phyloP scores from a whole-genome alignment of 495 filamentous ascomycete genomes.

The Penicillium lagena region DNA sequence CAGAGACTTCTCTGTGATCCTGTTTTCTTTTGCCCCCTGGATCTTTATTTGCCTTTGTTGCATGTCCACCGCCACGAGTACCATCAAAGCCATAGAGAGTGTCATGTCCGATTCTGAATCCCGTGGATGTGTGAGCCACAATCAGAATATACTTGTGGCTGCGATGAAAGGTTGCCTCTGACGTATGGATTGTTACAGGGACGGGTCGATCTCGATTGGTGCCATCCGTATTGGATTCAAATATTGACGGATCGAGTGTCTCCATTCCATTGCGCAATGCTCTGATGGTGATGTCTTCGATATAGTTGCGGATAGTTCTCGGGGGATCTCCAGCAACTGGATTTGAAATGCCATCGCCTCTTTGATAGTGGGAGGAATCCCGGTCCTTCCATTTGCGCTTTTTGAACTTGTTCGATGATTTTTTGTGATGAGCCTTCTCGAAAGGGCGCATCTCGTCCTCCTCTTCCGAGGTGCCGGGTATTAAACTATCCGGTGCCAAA shows the following conservation, averaged over 20 bases:
- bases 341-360: too few species aligned
- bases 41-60: slow-evolving; percentile 3
- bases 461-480: neutral
- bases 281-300: slow-evolving; percentile 4
- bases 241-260: slow-evolving; percentile 5
- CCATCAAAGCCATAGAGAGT: slow-evolving; percentile 40
- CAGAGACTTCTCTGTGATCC: neutral
- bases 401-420: too few species aligned
- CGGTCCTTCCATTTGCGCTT: too few species aligned
- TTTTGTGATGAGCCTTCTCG: too few species aligned
- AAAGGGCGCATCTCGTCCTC: too few species aligned
- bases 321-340: too few species aligned
- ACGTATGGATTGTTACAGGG: slow-evolving; percentile 36
- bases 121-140: slow-evolving; percentile 59
- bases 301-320: slow-evolving; percentile 6
- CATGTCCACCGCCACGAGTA: slow-evolving; percentile 18
- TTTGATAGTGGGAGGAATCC: too few species aligned
- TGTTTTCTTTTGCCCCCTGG: slow-evolving; percentile 5
- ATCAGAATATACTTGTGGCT: slow-evolving; percentile 65
- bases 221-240: slow-evolving; percentile 1
- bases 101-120: slow-evolving; percentile 62
- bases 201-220: slow-evolving; percentile 13
- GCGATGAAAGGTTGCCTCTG: slow-evolving; percentile 52
- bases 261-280: slow-evolving; percentile 5
- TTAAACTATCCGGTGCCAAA: slow-evolving; percentile 34